Evolutionary conservation across 2,329 filamentous ascomycete genomes (phyloP), one percentile per base, ranked within the genome.

Genomic region (Pseudocercospora fijiensis): DNA sequence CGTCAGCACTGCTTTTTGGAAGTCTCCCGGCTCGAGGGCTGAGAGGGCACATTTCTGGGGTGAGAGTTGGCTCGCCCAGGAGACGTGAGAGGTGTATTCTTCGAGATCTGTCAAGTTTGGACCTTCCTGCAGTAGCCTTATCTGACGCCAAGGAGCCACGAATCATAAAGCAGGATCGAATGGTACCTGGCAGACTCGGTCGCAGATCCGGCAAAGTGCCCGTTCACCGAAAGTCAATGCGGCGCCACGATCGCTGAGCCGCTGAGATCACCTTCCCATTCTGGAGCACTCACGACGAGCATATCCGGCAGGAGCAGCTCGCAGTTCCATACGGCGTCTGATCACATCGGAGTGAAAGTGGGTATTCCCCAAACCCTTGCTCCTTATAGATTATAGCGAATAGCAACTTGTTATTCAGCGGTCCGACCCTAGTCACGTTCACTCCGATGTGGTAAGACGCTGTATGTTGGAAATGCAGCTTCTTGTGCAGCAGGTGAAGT

Each of bases 101-200:
- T 47, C n/a, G 20, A 49, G 45, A 18, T 9, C 45, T 49, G 45
- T 49, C 45, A 49, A 49, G 22, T 49, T 26, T 53, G 49, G 49
- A 53, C 24, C 49, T 53, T 53, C 10, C 9, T 28, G 49, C 49
- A 53, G 26, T 53, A 53, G 49, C 49, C 49, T 30, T 53, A 53
- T 53, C 26, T 49, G 26, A n/a, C 22, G 28, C 28, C 11, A 18
- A 28, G 26, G 13, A 24, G 22, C 26, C 49, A 26, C 49, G 22
- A 53, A 53, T 53, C 49, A 53, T 3, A n/a, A 16, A 26, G 16
- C 49, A 28, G 16, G 26, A 26, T 24, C 49, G 16, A n/a, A n/a
- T 4, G 13, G 16, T n/a, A 11, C 13, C 49, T 26, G 20, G 49
- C 49, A 52, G 20, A 22, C 16, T 52, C 24, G 24, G 24, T 16